Evolutionary conservation across 352 stramenopile genomes (phyloP), one percentile per base, ranked within the genome.

Genomic region (Globisporangium megalacanthum): DNA sequence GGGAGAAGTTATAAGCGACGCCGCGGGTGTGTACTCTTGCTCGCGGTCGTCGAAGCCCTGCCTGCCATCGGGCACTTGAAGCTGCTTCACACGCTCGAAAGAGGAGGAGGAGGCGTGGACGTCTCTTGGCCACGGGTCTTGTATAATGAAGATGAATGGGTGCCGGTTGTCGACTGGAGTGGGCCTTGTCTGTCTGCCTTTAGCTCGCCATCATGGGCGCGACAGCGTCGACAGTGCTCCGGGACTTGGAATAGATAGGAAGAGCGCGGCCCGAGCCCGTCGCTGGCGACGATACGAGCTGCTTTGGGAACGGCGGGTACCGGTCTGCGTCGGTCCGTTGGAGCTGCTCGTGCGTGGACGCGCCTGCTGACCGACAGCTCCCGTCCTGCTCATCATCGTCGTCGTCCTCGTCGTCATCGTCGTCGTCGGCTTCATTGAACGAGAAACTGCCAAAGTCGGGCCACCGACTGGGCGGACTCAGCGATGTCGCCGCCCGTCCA

Each of bases 201-300:
- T 44, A 64, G 35, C 52, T 60, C 15, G 58, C 58, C n/a, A 52
- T 60, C 52, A 64, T 52, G 11, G 52, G 52, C n/a, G 41, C 52
- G 20, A 60, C 37, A 4, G 58, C 46, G 14, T n/a, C 36, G 19
- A 49, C 58, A 20, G 52, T 45, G 50, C 58, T 10, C 1, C 35
- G 35, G 10, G 52, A 36, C 17, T 29, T 29, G 19, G 52, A 60
- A 56, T 60, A 64, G 58, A 64, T 59, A 54, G 45, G 44, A 31
- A 20, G 44, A 4, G 39, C 6, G 37, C 6, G 7, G 17, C 52
- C 39, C 25, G 46, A 54, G 11, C 10, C 36, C 44, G 41, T 48
- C 17, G 51, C 36, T 41, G 15, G 11, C 10, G 25, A 10, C 22
- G 36, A 42, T 11, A 41, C 44, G 42, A 64, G 19, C 17, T 45